phyloP scores from a whole-genome alignment of 768 basidiomycete species.

The Scleroderma bovista region DNA sequence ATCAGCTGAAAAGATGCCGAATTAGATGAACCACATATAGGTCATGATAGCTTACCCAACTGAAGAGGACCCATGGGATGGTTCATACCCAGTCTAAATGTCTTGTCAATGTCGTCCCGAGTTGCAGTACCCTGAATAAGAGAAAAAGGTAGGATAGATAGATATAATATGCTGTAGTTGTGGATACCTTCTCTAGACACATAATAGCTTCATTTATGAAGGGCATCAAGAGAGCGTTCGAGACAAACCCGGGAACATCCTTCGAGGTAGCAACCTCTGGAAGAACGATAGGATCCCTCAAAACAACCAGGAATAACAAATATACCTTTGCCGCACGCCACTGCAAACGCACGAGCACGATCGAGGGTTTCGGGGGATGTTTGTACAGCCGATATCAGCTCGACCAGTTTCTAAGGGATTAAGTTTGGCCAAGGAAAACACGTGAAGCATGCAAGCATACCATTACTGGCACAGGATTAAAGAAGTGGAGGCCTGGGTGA shows the following conservation, averaged over 20 bases:
- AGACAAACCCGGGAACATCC: slow-evolving; percentile 94
- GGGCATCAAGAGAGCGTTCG: slow-evolving; percentile 92
- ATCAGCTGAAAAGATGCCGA: slow-evolving; percentile 18
- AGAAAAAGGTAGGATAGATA: background rate
- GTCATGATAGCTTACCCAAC: slow-evolving; percentile 44
- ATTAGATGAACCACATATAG: slow-evolving; percentile 1
- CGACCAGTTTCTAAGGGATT: slow-evolving; percentile 73
- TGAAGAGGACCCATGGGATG: slow-evolving; percentile 94
- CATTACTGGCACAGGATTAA: slow-evolving; percentile 97
- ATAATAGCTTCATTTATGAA: slow-evolving; percentile 98
- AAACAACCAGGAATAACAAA: background rate
- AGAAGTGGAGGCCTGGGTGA: slow-evolving; percentile 76
- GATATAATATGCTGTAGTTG: background rate
- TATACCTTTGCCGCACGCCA: slow-evolving; percentile 84
- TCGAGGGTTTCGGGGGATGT: slow-evolving; percentile 74
- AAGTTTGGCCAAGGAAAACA: background rate
- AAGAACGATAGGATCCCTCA: background rate
- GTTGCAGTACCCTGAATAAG: slow-evolving; percentile 81
- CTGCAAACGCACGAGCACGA: slow-evolving; percentile 73
- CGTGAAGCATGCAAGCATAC: slow-evolving; percentile 35
- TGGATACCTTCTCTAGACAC: slow-evolving; percentile 76
- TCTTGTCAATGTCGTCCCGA: slow-evolving; percentile 93
- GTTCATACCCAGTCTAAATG: slow-evolving; percentile 88
- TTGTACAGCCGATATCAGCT: slow-evolving; percentile 90
- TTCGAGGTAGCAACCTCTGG: slow-evolving; percentile 87